Base-by-base conservation (phyloP, 2,329 filamentous ascomycete genomes). In the Penicillium sp. region DNA sequence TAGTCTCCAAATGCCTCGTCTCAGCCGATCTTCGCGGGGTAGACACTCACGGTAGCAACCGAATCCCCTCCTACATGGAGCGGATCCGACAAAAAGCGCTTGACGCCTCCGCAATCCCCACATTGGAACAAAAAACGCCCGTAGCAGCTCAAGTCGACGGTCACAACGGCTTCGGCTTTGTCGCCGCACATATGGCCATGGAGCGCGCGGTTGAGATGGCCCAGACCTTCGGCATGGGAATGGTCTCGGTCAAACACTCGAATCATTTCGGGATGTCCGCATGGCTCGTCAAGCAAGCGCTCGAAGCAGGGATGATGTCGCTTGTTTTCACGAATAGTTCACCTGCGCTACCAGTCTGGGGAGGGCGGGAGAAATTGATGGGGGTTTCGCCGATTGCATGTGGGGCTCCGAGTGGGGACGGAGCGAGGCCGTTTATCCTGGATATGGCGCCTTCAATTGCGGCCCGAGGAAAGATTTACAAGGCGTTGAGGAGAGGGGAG, bases 251-350 rank as follows among this genome's bases (percentile, higher is more conserved):
- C 67, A 89, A 87, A 72, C 88, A 89, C 73, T 90, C 87, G 42
- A 93, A 93, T 66, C 90, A 93, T 72, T 93, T 90, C 67, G 91
- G 91, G 53, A 95, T 95, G 90, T 83, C 83, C 3, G 90, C 91
- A 0, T 93, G 90, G 88, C 70, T 92, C 0, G 89, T 92, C 11
- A 88, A 91, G 71, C 87, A 92, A 73, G 91, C 90, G 0, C 73
- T 93, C 14, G 88, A 93, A 57, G 86, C 83, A 1, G 80, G 81
- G 37, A 86, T 90, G 83, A 87, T 90, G 83, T 85, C 82, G 54
- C 78, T 89, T 16, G 87, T 89, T 2, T 90, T 90, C 61, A 90
- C 87, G 21, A 90, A 90, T 67, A 88, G 85, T 0, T 89, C 85
- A 27, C 89, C 89, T 0, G 89, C 89, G 1, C 75, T 92, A 54